Evolutionary conservation across 129 eudicot genomes (phyloP), one percentile per base, ranked within the genome.

Genomic region (Oenanthe sinensis): DNA sequence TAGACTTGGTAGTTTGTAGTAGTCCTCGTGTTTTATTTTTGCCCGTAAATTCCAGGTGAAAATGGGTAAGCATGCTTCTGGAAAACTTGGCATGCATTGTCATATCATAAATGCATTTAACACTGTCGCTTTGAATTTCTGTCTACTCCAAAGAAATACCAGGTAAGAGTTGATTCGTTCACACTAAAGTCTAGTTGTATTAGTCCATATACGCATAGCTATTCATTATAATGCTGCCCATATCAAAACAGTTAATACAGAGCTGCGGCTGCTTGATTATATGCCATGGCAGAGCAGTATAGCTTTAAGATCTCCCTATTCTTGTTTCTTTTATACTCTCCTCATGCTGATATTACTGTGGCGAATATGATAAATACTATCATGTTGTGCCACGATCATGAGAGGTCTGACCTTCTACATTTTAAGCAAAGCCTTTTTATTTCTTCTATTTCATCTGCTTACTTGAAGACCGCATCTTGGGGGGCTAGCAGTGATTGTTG

Each of bases 321-420:
- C 60, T 36, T 36, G 10, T 52, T 52, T 19, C 79, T 46, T 33
- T 33, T 33, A 2, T 52, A 12, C 60, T 19, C 42, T 4, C 19
- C 37, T 76, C 79, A 76, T 39, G 47, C 22, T 24, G 36, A 33
- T 33, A 50, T 78, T 48, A 44, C 17, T 11, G 2, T 67, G 44
- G 8, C 20, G 20, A 28, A 2, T 48, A 44, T 68, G 14, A 2
- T 16, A 4, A 40, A 0, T 14, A 19, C 71, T 36, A 28, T 63
- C 5, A 16, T 1, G 70, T 22, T 37, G 39, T 80, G 83, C 47
- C 83, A 45, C 48, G 74, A 55, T 28, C 47, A 74, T 3, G 83
- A 80, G 75, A 74, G 75, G 43, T 55, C 49, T 2, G 83, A 79
- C 12, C 75, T 80, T 78, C 67, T 80, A 10, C 48, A 80, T 11